phyloP scores from a whole-genome alignment of 1,284 basidiomycete species.

The Amylostereum chailletii region DNA sequence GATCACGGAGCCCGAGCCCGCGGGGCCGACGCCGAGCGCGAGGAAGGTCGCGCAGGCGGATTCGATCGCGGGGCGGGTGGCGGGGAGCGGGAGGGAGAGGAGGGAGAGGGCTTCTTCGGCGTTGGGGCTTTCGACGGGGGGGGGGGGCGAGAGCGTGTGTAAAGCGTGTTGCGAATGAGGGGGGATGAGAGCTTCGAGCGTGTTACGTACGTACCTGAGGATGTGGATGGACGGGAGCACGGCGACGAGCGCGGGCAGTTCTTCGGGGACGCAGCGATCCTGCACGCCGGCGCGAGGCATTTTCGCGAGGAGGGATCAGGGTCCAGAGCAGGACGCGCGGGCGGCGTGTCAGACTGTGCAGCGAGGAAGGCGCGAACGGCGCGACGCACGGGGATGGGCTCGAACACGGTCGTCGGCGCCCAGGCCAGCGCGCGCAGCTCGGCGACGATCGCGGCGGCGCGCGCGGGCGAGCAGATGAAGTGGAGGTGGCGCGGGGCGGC shows the following conservation, averaged over 20 bases:
- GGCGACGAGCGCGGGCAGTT: constrained; percentile 58
- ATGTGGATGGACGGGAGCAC: constrained; percentile 57
- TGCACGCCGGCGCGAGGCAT: constrained; percentile 26
- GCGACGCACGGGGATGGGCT: constrained; percentile 73
- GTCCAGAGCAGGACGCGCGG: no score
- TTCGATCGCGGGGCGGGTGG: constrained; percentile 46
- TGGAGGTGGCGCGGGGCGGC: constrained; percentile 59
- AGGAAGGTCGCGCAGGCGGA: constrained; percentile 52
- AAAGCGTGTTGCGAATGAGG: no score
- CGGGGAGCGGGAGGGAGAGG: constrained; percentile 43
- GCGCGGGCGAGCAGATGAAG: constrained; percentile 76
- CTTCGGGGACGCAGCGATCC: constrained; percentile 73
- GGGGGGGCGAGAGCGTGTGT: not conserved
- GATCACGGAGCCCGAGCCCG: constrained; percentile 49
- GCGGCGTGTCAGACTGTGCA: no score
- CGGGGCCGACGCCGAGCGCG: constrained; percentile 42
- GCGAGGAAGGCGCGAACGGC: no score
- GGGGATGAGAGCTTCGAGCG: no score
- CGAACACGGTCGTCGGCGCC: constrained; percentile 66
- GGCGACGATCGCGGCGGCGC: constrained; percentile 61
- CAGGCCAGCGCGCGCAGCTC: constrained; percentile 54
- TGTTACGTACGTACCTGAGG: constrained; percentile 42
- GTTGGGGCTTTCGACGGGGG: constrained; percentile 49
- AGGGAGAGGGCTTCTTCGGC: constrained; percentile 67
- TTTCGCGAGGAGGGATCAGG: no score